Conservation (phyloP, 2,329 filamentous ascomycete genomes). For the Claviceps sp. region DNA sequence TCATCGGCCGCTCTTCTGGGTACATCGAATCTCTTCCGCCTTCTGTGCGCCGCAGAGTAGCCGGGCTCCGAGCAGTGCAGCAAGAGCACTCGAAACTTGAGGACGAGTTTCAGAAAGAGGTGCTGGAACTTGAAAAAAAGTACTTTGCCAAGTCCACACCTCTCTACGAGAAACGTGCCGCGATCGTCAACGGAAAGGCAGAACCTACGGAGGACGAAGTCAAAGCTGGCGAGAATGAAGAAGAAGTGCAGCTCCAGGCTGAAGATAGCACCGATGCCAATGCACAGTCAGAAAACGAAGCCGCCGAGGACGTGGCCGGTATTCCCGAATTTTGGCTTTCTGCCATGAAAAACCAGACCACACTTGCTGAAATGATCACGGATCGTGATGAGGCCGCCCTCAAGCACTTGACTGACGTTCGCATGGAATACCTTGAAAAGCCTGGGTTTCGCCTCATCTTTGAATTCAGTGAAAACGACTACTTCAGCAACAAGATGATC, state of each 20-base stretch:
- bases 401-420: slow-evolving; percentile 79
- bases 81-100: slow-evolving; percentile 98
- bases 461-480: slow-evolving; percentile 89
- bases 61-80: slow-evolving; percentile 93
- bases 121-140: slow-evolving; percentile 96
- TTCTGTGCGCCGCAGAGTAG: slow-evolving; percentile 81
- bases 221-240: slow-evolving; percentile 68
- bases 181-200: slow-evolving; percentile 74
- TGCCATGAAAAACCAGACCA: slow-evolving; percentile 99
- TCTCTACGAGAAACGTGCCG: slow-evolving; percentile 86
- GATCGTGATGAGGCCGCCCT: slow-evolving; percentile 91
- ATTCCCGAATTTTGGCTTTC: slow-evolving; percentile 99
- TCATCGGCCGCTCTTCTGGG: slow-evolving; percentile 89
- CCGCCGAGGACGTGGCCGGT: slow-evolving; percentile 49
- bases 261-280: slow-evolving; percentile 43
- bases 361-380: slow-evolving; percentile 95
- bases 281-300: slow-evolving; percentile 42
- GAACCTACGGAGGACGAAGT: slow-evolving; percentile 86
- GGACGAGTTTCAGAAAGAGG: slow-evolving; percentile 96
- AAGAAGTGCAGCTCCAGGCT: slow-evolving; percentile 60
- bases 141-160: slow-evolving; percentile 98
- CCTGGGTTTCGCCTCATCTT: slow-evolving; percentile 98
- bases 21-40: slow-evolving; percentile 94
- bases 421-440: slow-evolving; percentile 98
- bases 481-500: slow-evolving; percentile 93